Conservation (phyloP, 306 rosid genomes). For the Dryas alaskensis region DNA sequence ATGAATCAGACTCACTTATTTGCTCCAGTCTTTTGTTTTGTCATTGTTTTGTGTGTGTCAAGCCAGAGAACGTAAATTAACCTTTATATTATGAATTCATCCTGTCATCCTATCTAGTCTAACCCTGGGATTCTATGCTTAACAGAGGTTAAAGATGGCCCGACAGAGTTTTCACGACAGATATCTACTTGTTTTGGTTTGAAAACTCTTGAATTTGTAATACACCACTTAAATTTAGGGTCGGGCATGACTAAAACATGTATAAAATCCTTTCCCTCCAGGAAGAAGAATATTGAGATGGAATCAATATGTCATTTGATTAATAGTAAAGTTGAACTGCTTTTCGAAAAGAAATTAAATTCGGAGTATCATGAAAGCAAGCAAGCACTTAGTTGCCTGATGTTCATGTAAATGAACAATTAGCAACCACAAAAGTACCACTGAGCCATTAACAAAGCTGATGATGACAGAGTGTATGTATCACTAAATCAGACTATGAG, state of each 20-base stretch:
- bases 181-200: too few species aligned
- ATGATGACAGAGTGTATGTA: not conserved
- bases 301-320: not conserved
- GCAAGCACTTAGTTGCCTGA: not conserved
- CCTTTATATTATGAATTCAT: not conserved
- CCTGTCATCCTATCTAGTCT: not conserved
- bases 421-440: not conserved
- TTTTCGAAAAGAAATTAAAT: not conserved
- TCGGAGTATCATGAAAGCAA: conserved; percentile 5
- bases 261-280: too few species aligned
- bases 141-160: not conserved
- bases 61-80: not conserved
- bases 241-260: too few species aligned
- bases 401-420: not conserved
- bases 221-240: too few species aligned
- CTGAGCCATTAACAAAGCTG: not conserved
- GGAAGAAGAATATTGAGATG: not conserved
- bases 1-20: too few species aligned
- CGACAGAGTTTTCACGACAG: not conserved
- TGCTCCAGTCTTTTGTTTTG: too few species aligned
- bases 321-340: conserved; percentile 1
- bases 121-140: not conserved
- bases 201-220: too few species aligned
- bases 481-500: not conserved
- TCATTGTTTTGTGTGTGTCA: not conserved